Percentiles rank a stretch among this genome's conserved stretches.
Evolutionary conservation across 2,329 filamentous ascomycete species (phyloP).

Genomic region (Chrysosporium queenslandicum): DNA sequence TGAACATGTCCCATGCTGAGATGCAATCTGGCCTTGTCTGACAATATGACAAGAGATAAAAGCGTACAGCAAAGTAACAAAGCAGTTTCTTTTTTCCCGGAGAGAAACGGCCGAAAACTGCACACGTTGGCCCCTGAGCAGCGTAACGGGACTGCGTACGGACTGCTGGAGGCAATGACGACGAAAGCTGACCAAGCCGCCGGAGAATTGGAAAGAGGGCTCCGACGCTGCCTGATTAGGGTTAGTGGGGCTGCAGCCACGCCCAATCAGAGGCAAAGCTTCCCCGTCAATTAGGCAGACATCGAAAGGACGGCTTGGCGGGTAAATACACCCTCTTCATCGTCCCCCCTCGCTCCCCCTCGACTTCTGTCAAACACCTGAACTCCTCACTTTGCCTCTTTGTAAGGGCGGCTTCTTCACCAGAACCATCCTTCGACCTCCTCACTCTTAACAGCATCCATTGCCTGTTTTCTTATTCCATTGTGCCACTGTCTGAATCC

Average conservation of each 20-base stretch:
- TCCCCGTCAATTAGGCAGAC: slow-evolving; percentile 33
- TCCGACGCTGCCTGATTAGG: slow-evolving; percentile 4
- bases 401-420: no score
- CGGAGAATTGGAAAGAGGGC: neutral
- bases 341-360: slow-evolving; percentile 16
- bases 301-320: slow-evolving; percentile 25
- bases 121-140: neutral
- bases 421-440: no score
- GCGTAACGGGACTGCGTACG: neutral
- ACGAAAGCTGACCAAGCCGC: slow-evolving; percentile 12
- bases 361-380: neutral
- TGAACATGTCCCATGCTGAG: neutral
- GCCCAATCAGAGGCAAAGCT: slow-evolving; percentile 20
- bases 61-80: neutral
- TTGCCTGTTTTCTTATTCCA: neutral
- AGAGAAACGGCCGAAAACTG: neutral
- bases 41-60: neutral
- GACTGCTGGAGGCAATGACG: neutral
- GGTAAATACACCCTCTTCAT: slow-evolving; percentile 8
- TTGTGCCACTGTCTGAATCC: neutral
- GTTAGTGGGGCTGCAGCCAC: slow-evolving; percentile 8
- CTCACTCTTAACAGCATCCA: no score
- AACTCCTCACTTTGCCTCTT: neutral
- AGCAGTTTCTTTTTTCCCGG: neutral
- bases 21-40: neutral